A percentile compares a stretch with the other conserved stretches of the same genome.
Evolutionary conservation across 805 yeast species (phyloP).

Genomic region (Kodamaea sagamina): DNA sequence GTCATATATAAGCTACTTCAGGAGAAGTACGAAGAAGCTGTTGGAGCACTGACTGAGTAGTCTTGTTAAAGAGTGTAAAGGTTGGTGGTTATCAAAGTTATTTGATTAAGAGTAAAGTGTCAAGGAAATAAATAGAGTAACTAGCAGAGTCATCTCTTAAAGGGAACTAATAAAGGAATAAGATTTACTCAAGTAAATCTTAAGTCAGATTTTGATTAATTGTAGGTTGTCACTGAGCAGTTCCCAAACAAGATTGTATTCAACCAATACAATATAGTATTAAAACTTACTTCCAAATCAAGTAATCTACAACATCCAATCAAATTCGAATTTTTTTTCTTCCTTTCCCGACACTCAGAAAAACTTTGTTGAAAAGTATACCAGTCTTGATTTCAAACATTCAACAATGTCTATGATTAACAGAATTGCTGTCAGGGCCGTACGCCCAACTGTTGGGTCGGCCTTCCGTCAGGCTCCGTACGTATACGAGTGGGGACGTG

Average conservation of each 20-base stretch:
- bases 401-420: conserved; percentile 42
- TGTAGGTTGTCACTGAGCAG: neutral
- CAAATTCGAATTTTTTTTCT: conserved; percentile 23
- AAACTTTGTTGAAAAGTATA: conserved; percentile 12
- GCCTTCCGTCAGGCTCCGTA: conserved; percentile 48
- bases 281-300: conserved; percentile 20
- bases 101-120: no score
- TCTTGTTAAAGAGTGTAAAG: no score
- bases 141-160: no score
- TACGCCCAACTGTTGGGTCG: conserved; percentile 41
- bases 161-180: no score
- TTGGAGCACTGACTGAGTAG: neutral
- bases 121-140: conserved; percentile 11
- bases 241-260: neutral
- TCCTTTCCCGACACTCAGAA: conserved; percentile 23
- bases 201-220: no score
- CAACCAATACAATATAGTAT: no score
- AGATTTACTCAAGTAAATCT: no score
- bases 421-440: conserved; percentile 46
- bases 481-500: conserved; percentile 20
- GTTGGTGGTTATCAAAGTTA: no score
- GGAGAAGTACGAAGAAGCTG: conserved; percentile 20
- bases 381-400: conserved; percentile 16
- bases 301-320: conserved; percentile 39
- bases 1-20: conserved; percentile 25